A percentile compares a stretch with the other conserved stretches of the same genome.
These are phyloP conservation scores for Pseudopithomyces chartarum DNA, from an alignment of 2,329 filamentous ascomycete species.

Conservation along the genomic window DNA sequence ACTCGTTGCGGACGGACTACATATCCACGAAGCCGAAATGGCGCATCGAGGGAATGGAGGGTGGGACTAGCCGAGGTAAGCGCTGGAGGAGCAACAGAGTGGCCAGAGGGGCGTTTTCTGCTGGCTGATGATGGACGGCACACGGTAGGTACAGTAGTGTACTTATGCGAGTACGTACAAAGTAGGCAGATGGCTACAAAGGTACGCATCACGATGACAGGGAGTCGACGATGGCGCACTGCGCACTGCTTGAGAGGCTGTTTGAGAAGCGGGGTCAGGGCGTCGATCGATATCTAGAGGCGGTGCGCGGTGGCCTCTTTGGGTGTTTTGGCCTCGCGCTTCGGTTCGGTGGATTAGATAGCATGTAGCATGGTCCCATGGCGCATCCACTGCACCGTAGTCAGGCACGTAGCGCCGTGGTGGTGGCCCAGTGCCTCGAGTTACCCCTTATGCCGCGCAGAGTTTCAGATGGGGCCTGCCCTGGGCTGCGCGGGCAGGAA, in stretches of 20 bases:
- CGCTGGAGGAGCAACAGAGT: background rate
- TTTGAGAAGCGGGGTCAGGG: too few species aligned
- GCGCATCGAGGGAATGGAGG: slow-evolving; percentile 1
- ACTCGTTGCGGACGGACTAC: slow-evolving; percentile 1
- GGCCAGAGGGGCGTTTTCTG: too few species aligned
- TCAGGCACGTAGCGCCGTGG: background rate
- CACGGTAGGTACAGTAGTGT: too few species aligned
- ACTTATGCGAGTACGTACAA: too few species aligned
- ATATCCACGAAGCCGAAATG: background rate
- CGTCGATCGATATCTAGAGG: too few species aligned
- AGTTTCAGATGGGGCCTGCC: slow-evolving; percentile 8
- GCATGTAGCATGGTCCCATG: too few species aligned
- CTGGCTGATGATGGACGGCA: too few species aligned
- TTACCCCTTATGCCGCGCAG: background rate
- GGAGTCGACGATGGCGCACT: background rate
- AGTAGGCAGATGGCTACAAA: too few species aligned
- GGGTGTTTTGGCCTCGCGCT: background rate
- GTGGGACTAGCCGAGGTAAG: background rate
- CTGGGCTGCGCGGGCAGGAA: background rate
- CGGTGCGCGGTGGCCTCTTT: background rate
- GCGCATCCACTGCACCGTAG: too few species aligned
- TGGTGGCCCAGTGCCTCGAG: background rate
- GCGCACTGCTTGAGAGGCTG: too few species aligned
- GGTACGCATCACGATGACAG: too few species aligned
- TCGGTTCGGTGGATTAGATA: slow-evolving; percentile 2